Base-by-base conservation (phyloP, 164 flowering plant genomes). In the Cinnamomum chago region DNA sequence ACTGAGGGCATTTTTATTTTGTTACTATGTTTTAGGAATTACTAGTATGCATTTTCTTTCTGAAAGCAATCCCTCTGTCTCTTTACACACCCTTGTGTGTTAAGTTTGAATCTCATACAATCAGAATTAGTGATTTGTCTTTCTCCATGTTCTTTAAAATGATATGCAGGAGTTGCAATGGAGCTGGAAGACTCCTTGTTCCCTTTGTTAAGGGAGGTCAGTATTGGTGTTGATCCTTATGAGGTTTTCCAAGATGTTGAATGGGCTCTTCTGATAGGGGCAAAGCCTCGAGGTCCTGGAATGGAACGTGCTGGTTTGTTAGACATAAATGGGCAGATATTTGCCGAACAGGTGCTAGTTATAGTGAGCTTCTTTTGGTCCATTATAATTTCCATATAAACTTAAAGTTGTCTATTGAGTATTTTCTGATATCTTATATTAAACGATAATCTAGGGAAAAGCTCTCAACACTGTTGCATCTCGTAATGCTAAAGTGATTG, bases 271-370 rank as follows among this genome's bases (percentile, higher is more conserved):
- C 76, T 95, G 67, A 93, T 95, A 76, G 98, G 99, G 71, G 99
- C 98, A 58, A 95, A 91, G 86, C 99, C 99, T 73, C 92, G 99
- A 72, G 99, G 99, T 0, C 99, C 99, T 75, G 99, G 99, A 75
- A 93, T 95, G 94, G 99, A 95, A 81, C 87, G 99, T 50, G 95
- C 97, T 30, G 95, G 3, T 83, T 85, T 95, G 70, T 79, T 95
- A 60, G 97, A 95, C 76, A 87, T 95, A 74, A 95, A 95, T 72
- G 98, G 99, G 23, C 89, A 91, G 77, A 95, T 95, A 65, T 95
- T 83, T 82, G 98, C 97, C 28, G 95, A 88, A 70, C 99, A 95
- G 95, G 98, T 92, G 27, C 76, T 30, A 25, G 64, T 52, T 24
- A 23, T 68, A 68, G 33, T 75, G 69, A 72, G 6, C 60, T 23